phyloP scores from a whole-genome alignment of 1,139 yeast genomes.

The Yamadazyma diddensiae region DNA sequence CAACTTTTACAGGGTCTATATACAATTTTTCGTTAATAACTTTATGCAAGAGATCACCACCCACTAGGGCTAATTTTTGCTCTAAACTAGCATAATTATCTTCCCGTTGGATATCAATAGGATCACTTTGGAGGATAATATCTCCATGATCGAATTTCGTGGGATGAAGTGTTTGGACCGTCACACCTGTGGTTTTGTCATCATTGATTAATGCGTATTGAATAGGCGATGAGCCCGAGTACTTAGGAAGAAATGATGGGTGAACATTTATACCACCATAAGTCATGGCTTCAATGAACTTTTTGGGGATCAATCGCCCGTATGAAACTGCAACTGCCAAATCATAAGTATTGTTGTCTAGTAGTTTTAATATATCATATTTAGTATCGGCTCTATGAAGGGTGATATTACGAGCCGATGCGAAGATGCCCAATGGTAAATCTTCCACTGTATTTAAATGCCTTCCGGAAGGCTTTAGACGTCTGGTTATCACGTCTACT shows the following conservation, averaged over 20 bases:
- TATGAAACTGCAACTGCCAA: constrained; percentile 86
- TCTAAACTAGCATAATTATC: constrained; percentile 47
- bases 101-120: constrained; percentile 29
- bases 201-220: constrained; percentile 72
- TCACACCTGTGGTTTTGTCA: constrained; percentile 71
- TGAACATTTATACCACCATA: constrained; percentile 87
- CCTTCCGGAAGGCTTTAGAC: constrained; percentile 72
- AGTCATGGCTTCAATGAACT: constrained; percentile 44
- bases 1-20: constrained; percentile 15
- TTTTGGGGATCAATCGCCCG: constrained; percentile 72
- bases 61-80: constrained; percentile 50
- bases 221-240: constrained; percentile 89
- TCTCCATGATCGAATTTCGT: constrained; percentile 79
- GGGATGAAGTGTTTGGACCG: constrained; percentile 89
- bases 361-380: constrained; percentile 45
- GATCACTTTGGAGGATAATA: constrained; percentile 58
- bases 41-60: constrained; percentile 55
- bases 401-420: constrained; percentile 28
- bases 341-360: constrained; percentile 36
- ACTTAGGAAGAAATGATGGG: constrained; percentile 81
- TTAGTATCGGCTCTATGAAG: constrained; percentile 59
- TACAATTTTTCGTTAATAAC: constrained; percentile 40
- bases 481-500: constrained; percentile 55
- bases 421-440: constrained; percentile 53
- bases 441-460: constrained; percentile 46